A percentile compares a stretch with the other conserved stretches of the same genome.
Evolutionary conservation across 2,329 filamentous ascomycete genomes (phyloP).

Genomic region (Cercospora sp.): DNA sequence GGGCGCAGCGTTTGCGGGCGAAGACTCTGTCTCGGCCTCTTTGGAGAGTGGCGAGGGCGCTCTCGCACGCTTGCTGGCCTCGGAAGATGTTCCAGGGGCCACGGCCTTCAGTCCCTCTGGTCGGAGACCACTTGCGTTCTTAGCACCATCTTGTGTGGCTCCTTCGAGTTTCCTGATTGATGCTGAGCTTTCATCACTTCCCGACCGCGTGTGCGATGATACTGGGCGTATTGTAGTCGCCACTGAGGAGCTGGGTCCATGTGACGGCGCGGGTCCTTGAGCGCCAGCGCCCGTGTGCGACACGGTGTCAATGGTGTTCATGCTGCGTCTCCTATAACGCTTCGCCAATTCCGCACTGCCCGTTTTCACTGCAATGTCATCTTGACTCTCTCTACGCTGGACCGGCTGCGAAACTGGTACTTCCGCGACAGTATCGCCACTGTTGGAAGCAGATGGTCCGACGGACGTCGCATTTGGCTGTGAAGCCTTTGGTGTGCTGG

Average conservation of each 20-base stretch:
- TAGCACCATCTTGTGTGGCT: constrained; percentile 24
- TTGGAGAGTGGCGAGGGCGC: constrained; percentile 51
- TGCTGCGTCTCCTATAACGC: constrained; percentile 77
- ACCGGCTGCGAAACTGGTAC: constrained; percentile 17
- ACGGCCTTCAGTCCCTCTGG: constrained; percentile 25
- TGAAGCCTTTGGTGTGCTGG: constrained; percentile 35
- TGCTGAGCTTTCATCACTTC: constrained; percentile 38
- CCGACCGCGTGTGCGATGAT: constrained; percentile 35
- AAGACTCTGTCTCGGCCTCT: constrained; percentile 40
- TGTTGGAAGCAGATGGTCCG: constrained; percentile 54
- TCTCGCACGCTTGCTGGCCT: constrained; percentile 44
- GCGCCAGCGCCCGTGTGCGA: constrained; percentile 28
- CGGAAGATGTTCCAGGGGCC: constrained; percentile 41
- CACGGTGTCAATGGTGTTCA: constrained; percentile 62
- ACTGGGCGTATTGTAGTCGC: constrained; percentile 38
- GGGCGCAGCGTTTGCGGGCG: constrained; percentile 28
- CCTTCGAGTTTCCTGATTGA: constrained; percentile 22
- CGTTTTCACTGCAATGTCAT: constrained; percentile 68
- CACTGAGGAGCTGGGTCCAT: constrained; percentile 33
- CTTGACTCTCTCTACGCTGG: constrained; percentile 53
- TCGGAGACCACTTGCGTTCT: constrained; percentile 18
- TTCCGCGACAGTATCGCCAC: constrained; percentile 50
- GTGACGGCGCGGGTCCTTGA: constrained; percentile 31
- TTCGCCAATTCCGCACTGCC: constrained; percentile 66
- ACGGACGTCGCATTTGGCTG: constrained; percentile 50